Percentiles rank a stretch among this genome's conserved stretches.
These are phyloP conservation scores for Colletotrichum tofieldiae DNA, from an alignment of 2,329 filamentous ascomycete genomes.

Conservation along the genomic window DNA sequence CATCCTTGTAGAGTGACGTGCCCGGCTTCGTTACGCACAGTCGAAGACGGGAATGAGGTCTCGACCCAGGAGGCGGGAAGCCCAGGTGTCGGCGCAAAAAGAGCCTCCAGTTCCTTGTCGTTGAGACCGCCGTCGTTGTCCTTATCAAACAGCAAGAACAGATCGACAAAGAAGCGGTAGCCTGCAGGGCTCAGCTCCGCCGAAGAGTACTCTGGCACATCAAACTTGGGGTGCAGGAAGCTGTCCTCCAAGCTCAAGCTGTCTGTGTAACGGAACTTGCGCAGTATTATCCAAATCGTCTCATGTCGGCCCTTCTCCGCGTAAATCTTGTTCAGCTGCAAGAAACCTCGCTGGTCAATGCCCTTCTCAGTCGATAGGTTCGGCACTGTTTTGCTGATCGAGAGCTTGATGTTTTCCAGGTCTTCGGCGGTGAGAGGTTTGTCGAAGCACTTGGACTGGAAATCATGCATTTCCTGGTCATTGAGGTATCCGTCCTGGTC, in stretches of 20 bases:
- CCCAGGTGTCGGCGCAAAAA: conserved; percentile 95
- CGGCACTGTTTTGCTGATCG: conserved; percentile 80
- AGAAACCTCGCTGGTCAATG: conserved; percentile 86
- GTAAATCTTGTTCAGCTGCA: conserved; percentile 95
- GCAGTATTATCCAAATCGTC: conserved; percentile 97
- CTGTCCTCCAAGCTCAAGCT: conserved; percentile 92
- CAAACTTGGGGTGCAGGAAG: conserved; percentile 93
- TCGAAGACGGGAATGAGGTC: conserved; percentile 91
- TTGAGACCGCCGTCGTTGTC: conserved; percentile 97
- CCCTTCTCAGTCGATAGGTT: conserved; percentile 77
- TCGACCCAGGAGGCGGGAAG: conserved; percentile 90
- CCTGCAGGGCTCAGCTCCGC: conserved; percentile 94
- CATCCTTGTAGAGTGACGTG: conserved; percentile 97
- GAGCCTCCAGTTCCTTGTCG: conserved; percentile 83
- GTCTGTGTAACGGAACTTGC: conserved; percentile 96
- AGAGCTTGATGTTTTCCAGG: conserved; percentile 90
- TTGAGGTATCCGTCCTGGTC: conserved; percentile 95
- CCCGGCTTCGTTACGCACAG: conserved; percentile 94
- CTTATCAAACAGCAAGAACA: conserved; percentile 95
- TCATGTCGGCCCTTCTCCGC: conserved; percentile 98
- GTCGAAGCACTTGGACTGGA: conserved; percentile 93
- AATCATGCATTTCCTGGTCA: conserved; percentile 90
- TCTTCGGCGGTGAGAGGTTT: conserved; percentile 87
- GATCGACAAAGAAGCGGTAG: conserved; percentile 97
- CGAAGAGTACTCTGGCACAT: conserved; percentile 92